A percentile compares a stretch with the other conserved stretches of the same genome.
Conservation (phyloP, 371 early-diverging fungal species). For the Homolaphlyctis polyrhiza region DNA sequence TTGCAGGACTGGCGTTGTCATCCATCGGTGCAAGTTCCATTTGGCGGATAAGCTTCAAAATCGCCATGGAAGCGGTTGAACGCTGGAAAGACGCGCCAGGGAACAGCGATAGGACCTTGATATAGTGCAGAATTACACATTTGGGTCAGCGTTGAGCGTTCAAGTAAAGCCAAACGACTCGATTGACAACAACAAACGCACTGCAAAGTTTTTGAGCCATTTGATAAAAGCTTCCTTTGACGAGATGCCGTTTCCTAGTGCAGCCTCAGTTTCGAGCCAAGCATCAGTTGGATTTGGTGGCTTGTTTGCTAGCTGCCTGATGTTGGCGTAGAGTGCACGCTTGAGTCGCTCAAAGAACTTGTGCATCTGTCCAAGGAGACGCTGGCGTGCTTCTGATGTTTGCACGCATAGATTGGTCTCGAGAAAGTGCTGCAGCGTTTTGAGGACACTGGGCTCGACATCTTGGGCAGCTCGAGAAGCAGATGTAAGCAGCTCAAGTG, state of each 20-base stretch:
- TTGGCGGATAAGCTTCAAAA: conserved; percentile 2
- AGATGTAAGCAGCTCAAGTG: conserved; percentile 66
- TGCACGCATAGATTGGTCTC: neutral
- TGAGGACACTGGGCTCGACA: neutral
- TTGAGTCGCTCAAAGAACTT: conserved; percentile 24
- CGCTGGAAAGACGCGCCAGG: conserved; percentile 33
- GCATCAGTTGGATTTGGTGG: neutral
- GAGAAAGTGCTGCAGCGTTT: neutral
- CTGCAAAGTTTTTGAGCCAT: conserved; percentile 22
- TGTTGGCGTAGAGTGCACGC: conserved; percentile 27
- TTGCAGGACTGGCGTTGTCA: neutral
- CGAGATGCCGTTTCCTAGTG: neutral
- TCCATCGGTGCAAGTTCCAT: neutral
- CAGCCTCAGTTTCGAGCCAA: neutral
- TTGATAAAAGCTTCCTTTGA: conserved; percentile 19
- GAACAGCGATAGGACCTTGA: conserved; percentile 20
- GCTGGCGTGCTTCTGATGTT: neutral
- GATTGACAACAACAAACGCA: no score
- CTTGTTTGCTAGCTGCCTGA: conserved; percentile 9
- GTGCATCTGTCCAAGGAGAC: conserved; percentile 11
- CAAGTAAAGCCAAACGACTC: no score
- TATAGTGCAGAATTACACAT: neutral
- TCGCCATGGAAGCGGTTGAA: conserved; percentile 1
- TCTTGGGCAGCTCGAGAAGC: neutral
- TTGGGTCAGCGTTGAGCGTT: neutral